Base-by-base conservation (phyloP, 768 basidiomycete genomes). In the Boletus rubroflammeus region DNA sequence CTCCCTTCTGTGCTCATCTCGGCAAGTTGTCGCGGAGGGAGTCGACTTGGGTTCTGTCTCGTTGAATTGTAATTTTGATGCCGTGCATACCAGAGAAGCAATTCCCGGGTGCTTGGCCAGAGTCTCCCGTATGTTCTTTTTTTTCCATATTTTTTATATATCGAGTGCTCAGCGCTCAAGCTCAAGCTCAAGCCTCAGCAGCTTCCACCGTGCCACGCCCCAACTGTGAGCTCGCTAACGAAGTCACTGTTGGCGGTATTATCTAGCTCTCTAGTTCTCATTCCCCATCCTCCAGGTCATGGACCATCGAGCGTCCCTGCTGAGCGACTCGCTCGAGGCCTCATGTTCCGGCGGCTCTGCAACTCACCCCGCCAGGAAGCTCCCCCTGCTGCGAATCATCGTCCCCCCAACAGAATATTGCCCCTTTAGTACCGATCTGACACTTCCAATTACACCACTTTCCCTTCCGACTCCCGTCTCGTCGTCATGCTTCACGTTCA, bases 341-440 rank as follows among this genome's bases (percentile, higher is more conserved):
- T 40, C 59, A 17, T 50, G 38, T 43, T 32, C 51, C 1, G 15
- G 46, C 23, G 42, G 55, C 21, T 51, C 59, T 57, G 58, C 51
- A 19, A 48, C 47, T 59, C 62, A 29, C 19, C 38, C 50, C 31
- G 29, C 40, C 44, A 59, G 49, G 62, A 69, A 57, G 54, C 55
- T 53, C 4, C 41, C 51, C 32, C 55, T 65, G 6, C 46, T 69
- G 59, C 68, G 68, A 61, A 70, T 69, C 62, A 51, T 66, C 23
- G 63, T 70, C 46, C 70, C 70, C 14, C 66, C 68, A 15, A 62
- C 70, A 29, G 69, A 71, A 56, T 69, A 69, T 48, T 71, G 66
- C 54, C 68, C 68, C n/a, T 69, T 68, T 51, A 62, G 66, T 36
- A 68, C 66, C 17, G 62, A 72, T 42, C 56, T 72, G n/a, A 66